A percentile compares a stretch with the other conserved stretches of the same genome.
phyloP scores from a whole-genome alignment of 768 basidiomycete species.

The Rhodotorula sphaerocarpa region DNA sequence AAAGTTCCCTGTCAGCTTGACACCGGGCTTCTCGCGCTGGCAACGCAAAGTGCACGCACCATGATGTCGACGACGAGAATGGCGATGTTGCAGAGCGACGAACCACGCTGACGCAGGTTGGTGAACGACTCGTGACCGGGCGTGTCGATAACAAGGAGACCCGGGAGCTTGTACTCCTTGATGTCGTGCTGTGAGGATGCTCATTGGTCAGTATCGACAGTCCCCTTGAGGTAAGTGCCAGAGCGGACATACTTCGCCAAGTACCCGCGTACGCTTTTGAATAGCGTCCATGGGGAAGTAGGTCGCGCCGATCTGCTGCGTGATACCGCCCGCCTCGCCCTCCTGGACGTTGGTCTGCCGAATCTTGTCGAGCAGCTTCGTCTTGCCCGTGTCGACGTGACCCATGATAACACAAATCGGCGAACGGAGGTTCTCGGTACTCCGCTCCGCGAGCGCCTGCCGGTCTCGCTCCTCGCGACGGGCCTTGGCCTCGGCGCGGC shows the following conservation, averaged over 20 bases:
- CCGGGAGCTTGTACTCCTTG: constrained; percentile 93
- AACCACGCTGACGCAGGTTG: constrained; percentile 87
- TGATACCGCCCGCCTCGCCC: constrained; percentile 98
- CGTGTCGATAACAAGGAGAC: constrained; percentile 91
- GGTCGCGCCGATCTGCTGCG: constrained; percentile 98
- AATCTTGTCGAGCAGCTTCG: constrained; percentile 97
- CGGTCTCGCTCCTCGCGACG: constrained; percentile 69
- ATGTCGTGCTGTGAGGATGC: constrained; percentile 54
- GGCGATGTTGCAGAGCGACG: constrained; percentile 95
- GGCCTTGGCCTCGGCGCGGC: constrained; percentile 75
- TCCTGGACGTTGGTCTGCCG: constrained; percentile 99
- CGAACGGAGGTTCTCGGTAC: constrained; percentile 80
- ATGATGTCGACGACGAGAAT: constrained; percentile 98
- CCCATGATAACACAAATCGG: constrained; percentile 99
- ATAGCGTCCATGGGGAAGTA: constrained; percentile 97
- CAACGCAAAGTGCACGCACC: constrained; percentile 46
- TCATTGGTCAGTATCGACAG: background rate
- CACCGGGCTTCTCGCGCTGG: too few species aligned
- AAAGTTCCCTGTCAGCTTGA: constrained; percentile 6
- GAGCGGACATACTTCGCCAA: constrained; percentile 61
- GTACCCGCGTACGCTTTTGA: constrained; percentile 79
- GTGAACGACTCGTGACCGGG: constrained; percentile 99
- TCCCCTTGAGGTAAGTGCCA: background rate
- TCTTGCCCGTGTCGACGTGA: constrained; percentile 99
- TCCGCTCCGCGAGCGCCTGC: constrained; percentile 74